Conservation (phyloP, 768 basidiomycete species). For the Lentinus brumalis region DNA sequence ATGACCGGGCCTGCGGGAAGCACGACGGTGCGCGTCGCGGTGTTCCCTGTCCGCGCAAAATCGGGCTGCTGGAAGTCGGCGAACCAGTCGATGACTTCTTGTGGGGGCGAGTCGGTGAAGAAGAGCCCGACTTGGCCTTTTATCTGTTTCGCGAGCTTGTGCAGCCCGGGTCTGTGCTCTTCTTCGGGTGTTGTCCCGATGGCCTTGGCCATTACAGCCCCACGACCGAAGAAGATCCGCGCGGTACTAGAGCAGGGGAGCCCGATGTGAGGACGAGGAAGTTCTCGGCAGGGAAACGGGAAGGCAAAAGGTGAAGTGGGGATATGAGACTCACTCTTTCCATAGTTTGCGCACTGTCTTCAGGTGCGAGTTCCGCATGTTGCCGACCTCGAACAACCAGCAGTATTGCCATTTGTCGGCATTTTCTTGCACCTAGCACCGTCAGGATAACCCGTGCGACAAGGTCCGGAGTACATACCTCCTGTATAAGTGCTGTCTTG, state of each 20-base stretch:
- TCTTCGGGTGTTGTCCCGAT: slow-evolving; percentile 85
- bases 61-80: slow-evolving; percentile 85
- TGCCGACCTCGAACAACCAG: slow-evolving; percentile 94
- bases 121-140: slow-evolving; percentile 93
- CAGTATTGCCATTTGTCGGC: slow-evolving; percentile 92
- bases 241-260: slow-evolving; percentile 58
- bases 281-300: not conserved
- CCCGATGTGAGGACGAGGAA: slow-evolving; percentile 8
- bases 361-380: slow-evolving; percentile 93
- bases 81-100: slow-evolving; percentile 95
- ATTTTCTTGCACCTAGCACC: slow-evolving; percentile 71
- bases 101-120: slow-evolving; percentile 88
- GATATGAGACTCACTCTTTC: slow-evolving; percentile 70
- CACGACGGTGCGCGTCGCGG: slow-evolving; percentile 69
- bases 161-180: slow-evolving; percentile 78
- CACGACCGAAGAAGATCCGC: slow-evolving; percentile 86
- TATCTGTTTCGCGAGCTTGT: slow-evolving; percentile 86
- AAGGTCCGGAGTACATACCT: slow-evolving; percentile 48
- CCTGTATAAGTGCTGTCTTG: slow-evolving; percentile 80
- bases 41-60: slow-evolving; percentile 88
- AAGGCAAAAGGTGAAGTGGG: not conserved
- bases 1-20: slow-evolving; percentile 87
- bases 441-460: not conserved
- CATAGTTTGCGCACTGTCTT: slow-evolving; percentile 93
- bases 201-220: slow-evolving; percentile 94